Percentiles rank a stretch among this genome's conserved stretches.
These are phyloP conservation scores for Saccharomyces hybrid DNA, from an alignment of 1,139 yeast genomes.

Conservation along the genomic window DNA sequence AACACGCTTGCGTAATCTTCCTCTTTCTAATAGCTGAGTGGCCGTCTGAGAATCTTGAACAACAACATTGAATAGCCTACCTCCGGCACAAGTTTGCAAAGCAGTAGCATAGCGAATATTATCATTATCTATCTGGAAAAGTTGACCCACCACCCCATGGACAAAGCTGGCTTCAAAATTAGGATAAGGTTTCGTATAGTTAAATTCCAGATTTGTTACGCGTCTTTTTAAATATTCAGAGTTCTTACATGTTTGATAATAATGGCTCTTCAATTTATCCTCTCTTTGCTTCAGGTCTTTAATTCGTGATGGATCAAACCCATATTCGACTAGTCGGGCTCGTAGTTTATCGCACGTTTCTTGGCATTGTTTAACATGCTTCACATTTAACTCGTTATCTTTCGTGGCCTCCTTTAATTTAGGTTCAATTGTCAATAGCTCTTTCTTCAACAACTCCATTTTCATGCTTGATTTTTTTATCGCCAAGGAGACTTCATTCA, in stretches of 20 bases:
- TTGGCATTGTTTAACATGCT: constrained; percentile 41
- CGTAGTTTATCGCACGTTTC: constrained; percentile 37
- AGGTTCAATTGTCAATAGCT: constrained; percentile 44
- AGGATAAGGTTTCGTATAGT: constrained; percentile 57
- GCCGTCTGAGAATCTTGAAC: constrained; percentile 86
- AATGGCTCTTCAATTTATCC: constrained; percentile 31
- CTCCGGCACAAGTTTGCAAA: constrained; percentile 91
- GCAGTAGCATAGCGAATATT: constrained; percentile 68
- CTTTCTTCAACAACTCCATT: constrained; percentile 48
- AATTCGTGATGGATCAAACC: constrained; percentile 49
- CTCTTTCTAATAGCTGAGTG: constrained; percentile 68
- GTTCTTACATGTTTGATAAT: constrained; percentile 41
- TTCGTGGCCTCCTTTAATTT: constrained; percentile 47
- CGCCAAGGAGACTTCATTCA: constrained; percentile 47
- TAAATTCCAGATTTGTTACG: constrained; percentile 69
- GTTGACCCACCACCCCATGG: constrained; percentile 84
- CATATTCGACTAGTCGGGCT: constrained; percentile 42
- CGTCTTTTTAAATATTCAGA: constrained; percentile 53
- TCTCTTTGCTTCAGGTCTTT: constrained; percentile 43
- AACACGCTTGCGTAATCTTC: constrained; percentile 71
- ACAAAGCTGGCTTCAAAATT: constrained; percentile 57
- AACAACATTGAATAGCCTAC: constrained; percentile 78
- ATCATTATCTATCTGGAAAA: constrained; percentile 56
- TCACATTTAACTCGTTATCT: constrained; percentile 41
- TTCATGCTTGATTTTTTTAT: constrained; percentile 57